A percentile compares a stretch with the other conserved stretches of the same genome.
phyloP scores from a whole-genome alignment of 805 yeast genomes.

The Hanseniaspora singularis region DNA sequence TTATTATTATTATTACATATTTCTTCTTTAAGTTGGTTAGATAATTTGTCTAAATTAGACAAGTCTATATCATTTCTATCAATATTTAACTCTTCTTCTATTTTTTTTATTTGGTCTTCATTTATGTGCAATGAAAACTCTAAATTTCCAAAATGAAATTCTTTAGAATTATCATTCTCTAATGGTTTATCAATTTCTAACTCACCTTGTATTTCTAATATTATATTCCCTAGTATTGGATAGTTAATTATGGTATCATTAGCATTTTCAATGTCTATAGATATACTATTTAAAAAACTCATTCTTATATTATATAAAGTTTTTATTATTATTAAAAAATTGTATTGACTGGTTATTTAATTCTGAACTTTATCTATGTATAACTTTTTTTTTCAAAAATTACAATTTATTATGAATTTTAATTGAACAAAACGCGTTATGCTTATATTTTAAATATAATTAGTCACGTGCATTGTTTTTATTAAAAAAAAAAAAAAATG shows the following conservation, averaged over 20 bases:
- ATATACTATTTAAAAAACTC: slow-evolving; percentile 20
- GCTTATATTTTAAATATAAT: no score
- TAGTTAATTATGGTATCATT: slow-evolving; percentile 4
- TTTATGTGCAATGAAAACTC: slow-evolving; percentile 36
- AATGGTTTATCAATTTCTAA: slow-evolving; percentile 36
- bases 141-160: slow-evolving; percentile 29
- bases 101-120: slow-evolving; percentile 20
- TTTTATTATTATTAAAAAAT: background rate
- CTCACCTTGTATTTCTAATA: slow-evolving; percentile 67
- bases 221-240: slow-evolving; percentile 45
- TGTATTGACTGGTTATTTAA: no score
- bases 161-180: slow-evolving; percentile 28
- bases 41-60: slow-evolving; percentile 23
- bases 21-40: slow-evolving; percentile 18
- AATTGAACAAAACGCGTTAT: no score
- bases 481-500: no score
- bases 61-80: slow-evolving; percentile 18
- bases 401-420: no score
- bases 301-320: background rate
- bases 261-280: slow-evolving; percentile 23
- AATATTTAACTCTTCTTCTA: slow-evolving; percentile 18
- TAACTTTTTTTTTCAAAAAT: no score
- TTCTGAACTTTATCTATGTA: no score
- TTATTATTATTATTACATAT: slow-evolving; percentile 7
- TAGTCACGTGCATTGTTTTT: no score